These are phyloP conservation scores for Fusarium solani-melongenae DNA, from an alignment of 2,329 filamentous ascomycete species.

Conservation along the genomic window DNA sequence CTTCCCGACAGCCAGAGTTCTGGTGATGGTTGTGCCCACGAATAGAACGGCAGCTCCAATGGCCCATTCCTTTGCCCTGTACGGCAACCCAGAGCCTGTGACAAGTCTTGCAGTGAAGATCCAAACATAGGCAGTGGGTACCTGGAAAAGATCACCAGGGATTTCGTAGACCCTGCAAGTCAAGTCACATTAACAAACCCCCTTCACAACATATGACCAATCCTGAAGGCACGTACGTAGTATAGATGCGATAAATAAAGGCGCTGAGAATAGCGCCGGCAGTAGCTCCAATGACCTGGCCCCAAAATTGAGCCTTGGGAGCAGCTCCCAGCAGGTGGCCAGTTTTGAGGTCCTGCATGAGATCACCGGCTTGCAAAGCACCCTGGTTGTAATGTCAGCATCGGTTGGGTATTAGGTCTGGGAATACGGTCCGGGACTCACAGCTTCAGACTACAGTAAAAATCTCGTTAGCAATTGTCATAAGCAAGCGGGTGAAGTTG, in stretches of 20 bases:
- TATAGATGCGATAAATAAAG: conserved; percentile 89
- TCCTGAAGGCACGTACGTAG: conserved; percentile 56
- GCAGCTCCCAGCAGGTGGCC: conserved; percentile 92
- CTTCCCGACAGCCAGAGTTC: conserved; percentile 67
- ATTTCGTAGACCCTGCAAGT: conserved; percentile 81
- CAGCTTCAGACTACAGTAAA: conserved; percentile 52
- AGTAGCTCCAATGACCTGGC: conserved; percentile 90
- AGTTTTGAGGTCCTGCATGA: conserved; percentile 97
- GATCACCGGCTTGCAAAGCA: conserved; percentile 92
- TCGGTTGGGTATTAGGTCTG: not conserved
- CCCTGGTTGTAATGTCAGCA: conserved; percentile 54
- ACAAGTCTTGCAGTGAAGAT: conserved; percentile 95
- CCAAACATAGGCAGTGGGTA: conserved; percentile 96
- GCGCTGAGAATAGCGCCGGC: conserved; percentile 89
- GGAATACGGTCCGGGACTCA: conserved; percentile 34
- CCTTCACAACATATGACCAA: not conserved
- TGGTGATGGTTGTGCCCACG: conserved; percentile 73
- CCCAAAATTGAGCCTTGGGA: conserved; percentile 95
- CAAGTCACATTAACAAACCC: conserved; percentile 8
- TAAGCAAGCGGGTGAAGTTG: not conserved
- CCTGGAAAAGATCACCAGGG: conserved; percentile 89
- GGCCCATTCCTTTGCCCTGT: conserved; percentile 85
- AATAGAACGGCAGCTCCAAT: conserved; percentile 80
- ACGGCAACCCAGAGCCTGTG: conserved; percentile 87
- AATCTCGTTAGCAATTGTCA: not conserved